A percentile compares a stretch with the other conserved stretches of the same genome.
These are phyloP conservation scores for Plasmodium knowlesi DNA, from an alignment of 169 alveolate genomes.

Conservation along the genomic window DNA sequence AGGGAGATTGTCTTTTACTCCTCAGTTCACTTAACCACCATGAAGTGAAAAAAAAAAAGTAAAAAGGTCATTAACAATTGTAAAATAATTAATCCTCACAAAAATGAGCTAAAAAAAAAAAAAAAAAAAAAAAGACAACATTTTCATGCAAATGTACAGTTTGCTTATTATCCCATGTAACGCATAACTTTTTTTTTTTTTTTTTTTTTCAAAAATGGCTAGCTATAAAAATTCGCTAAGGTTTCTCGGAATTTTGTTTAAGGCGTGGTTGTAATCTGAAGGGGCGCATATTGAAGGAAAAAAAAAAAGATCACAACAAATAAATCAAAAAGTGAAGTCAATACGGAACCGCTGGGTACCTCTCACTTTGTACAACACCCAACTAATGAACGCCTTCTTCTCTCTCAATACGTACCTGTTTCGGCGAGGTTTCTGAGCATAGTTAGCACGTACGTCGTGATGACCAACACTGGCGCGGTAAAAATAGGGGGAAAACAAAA, in stretches of 20 bases:
- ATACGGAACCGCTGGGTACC: neutral
- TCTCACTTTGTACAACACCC: neutral
- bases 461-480: neutral
- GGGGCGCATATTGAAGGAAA: neutral
- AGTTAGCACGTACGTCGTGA: conserved; percentile 7
- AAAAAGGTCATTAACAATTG: neutral
- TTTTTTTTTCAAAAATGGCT: neutral
- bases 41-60: neutral
- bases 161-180: neutral
- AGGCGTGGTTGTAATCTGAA: conserved; percentile 29
- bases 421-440: conserved; percentile 33
- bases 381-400: too few species aligned
- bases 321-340: neutral
- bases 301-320: neutral
- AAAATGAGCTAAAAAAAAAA: neutral
- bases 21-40: neutral
- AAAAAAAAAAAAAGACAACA: neutral
- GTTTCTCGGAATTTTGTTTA: conserved; percentile 39
- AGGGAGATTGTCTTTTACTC: neutral
- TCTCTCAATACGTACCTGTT: neutral
- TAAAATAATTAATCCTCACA: neutral
- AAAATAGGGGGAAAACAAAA: neutral
- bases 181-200: neutral
- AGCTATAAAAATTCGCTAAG: conserved; percentile 35
- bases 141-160: neutral